phyloP scores from a whole-genome alignment of 257 asterid species.

The Ilex asprella region DNA sequence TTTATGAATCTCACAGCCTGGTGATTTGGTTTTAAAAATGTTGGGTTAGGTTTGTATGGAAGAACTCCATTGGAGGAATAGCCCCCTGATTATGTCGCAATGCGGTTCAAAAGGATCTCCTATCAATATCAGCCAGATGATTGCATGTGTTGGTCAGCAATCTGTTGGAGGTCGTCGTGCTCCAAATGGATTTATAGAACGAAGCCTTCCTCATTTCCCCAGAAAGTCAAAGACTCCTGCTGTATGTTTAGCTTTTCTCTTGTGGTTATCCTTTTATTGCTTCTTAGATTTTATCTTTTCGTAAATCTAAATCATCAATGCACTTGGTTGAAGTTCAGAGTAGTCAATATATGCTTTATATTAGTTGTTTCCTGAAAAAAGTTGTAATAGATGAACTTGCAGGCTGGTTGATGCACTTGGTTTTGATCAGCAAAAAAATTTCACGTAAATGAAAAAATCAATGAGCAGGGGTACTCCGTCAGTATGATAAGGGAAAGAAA shows the following conservation, averaged over 20 bases:
- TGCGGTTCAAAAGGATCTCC: constrained; percentile 99
- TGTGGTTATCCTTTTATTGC: constrained; percentile 1
- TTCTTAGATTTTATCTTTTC: background rate
- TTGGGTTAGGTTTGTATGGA: constrained; percentile 67
- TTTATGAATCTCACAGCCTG: background rate
- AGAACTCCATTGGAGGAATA: constrained; percentile 84
- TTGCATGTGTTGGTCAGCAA: constrained; percentile 98
- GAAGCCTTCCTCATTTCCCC: constrained; percentile 92
- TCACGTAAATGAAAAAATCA: no score
- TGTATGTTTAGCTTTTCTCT: constrained; percentile 34
- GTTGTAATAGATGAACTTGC: no score
- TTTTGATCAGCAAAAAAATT: no score
- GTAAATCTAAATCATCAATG: background rate
- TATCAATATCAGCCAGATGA: constrained; percentile 93
- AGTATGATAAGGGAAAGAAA: no score
- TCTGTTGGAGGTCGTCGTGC: constrained; percentile 93
- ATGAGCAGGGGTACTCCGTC: no score
- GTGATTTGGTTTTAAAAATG: background rate
- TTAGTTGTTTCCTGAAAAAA: no score
- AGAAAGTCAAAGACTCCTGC: constrained; percentile 76
- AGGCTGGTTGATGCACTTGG: no score
- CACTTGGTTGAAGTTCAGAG: no score
- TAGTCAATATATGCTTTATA: no score
- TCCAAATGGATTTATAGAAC: constrained; percentile 90
- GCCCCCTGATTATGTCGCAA: constrained; percentile 92